phyloP scores from a whole-genome alignment of 2,329 filamentous ascomycete species.

The Cordyceps javanica region DNA sequence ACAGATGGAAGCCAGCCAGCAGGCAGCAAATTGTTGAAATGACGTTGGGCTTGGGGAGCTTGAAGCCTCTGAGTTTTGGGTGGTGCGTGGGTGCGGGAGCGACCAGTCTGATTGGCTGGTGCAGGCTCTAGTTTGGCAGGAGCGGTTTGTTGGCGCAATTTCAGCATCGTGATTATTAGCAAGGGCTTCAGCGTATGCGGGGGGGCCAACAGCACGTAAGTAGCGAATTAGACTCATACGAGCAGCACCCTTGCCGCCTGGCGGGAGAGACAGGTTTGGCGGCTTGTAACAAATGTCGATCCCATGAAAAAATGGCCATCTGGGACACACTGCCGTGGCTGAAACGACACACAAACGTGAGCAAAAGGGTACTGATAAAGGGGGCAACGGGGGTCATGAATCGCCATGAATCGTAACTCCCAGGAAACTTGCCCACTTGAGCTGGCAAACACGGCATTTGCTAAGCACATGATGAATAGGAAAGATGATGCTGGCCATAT shows the following conservation, averaged over 20 bases:
- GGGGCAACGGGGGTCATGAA: no score
- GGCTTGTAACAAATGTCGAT: neutral
- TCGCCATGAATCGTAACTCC: neutral
- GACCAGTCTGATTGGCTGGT: neutral
- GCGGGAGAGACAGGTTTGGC: neutral
- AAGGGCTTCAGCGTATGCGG: neutral
- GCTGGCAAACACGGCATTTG: neutral
- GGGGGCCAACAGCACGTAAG: neutral
- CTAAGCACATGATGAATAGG: neutral
- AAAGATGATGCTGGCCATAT: neutral
- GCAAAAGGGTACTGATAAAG: neutral
- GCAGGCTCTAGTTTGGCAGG: neutral
- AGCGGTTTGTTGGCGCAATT: neutral
- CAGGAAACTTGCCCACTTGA: neutral
- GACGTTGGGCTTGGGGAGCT: slow-evolving; percentile 7
- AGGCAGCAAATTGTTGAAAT: slow-evolving; percentile 11
- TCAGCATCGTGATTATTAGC: neutral
- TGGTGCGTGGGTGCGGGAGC: neutral
- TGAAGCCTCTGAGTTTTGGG: neutral
- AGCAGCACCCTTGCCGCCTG: neutral
- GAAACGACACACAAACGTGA: neutral
- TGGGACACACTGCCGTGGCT: neutral
- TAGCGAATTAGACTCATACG: neutral
- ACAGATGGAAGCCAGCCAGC: neutral
- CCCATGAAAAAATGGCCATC: neutral